A percentile compares a stretch with the other conserved stretches of the same genome.
Conservation (phyloP, 1,284 basidiomycete genomes). For the Ceratobasidium sp. region DNA sequence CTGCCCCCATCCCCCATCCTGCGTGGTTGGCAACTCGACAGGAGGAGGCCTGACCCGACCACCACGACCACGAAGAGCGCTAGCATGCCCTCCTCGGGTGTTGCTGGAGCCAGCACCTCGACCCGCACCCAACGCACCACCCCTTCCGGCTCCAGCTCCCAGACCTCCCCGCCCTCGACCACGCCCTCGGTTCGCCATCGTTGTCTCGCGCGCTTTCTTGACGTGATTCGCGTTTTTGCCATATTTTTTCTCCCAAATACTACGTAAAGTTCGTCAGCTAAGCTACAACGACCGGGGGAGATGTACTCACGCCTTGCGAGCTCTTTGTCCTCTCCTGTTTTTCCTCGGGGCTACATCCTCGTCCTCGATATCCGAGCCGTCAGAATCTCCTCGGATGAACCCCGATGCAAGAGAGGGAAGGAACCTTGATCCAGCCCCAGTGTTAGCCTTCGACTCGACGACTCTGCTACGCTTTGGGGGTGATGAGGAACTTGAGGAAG, state of each 20-base stretch:
- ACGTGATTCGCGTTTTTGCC: slow-evolving; percentile 92
- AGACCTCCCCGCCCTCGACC: slow-evolving; percentile 46
- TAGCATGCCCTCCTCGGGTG: slow-evolving; percentile 41
- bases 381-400: slow-evolving; percentile 81
- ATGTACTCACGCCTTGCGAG: slow-evolving; percentile 85
- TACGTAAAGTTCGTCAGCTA: slow-evolving; percentile 53
- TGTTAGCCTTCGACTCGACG: slow-evolving; percentile 50
- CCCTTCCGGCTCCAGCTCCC: slow-evolving; percentile 45
- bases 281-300: background rate
- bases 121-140: slow-evolving; percentile 22
- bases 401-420: slow-evolving; percentile 89
- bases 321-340: slow-evolving; percentile 92
- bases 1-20: slow-evolving; percentile 49
- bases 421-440: slow-evolving; percentile 72
- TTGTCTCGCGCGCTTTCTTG: slow-evolving; percentile 64
- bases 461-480: slow-evolving; percentile 48
- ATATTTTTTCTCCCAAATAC: slow-evolving; percentile 98
- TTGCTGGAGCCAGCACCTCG: slow-evolving; percentile 8
- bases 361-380: slow-evolving; percentile 78
- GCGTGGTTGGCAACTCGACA: slow-evolving; percentile 30
- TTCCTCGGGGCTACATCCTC: slow-evolving; percentile 74
- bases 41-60: slow-evolving; percentile 23
- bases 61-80: slow-evolving; percentile 21
- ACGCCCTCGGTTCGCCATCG: slow-evolving; percentile 44
- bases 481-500: slow-evolving; percentile 18